phyloP scores from a whole-genome alignment of 1,284 basidiomycete genomes.

The Vanrija sp. region DNA sequence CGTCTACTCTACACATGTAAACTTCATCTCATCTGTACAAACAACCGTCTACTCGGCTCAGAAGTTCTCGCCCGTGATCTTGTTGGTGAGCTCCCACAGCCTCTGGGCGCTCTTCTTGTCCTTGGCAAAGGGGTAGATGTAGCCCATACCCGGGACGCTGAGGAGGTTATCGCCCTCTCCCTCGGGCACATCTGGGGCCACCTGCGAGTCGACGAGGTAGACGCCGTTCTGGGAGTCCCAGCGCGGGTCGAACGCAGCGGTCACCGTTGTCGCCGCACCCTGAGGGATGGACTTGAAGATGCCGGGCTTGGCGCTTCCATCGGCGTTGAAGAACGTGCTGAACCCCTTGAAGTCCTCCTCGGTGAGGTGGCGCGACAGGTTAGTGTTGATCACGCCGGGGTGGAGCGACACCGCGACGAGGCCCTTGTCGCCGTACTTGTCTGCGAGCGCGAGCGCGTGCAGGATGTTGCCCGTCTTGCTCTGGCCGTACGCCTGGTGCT shows the following conservation, averaged over 20 bases:
- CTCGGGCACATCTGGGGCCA: background rate
- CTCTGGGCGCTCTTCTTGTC: background rate
- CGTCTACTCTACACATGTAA: too few relatives aligned
- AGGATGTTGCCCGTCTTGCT: constrained; percentile 19
- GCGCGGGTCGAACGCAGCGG: constrained; percentile 9
- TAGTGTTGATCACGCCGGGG: constrained; percentile 10
- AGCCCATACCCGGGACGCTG: background rate
- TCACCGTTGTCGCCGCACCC: constrained; percentile 10
- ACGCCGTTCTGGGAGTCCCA: constrained; percentile 1
- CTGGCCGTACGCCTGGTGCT: constrained; percentile 15
- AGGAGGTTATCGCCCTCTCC: background rate
- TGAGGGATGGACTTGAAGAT: constrained; percentile 4
- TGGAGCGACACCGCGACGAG: constrained; percentile 12
- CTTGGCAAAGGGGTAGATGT: background rate
- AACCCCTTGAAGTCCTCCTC: constrained; percentile 1
- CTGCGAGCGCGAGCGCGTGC: constrained; percentile 6
- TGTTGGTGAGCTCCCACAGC: constrained; percentile 4
- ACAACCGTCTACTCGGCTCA: background rate
- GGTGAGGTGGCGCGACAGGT: constrained; percentile 2
- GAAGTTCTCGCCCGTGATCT: constrained; percentile 1
- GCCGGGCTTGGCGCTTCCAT: constrained; percentile 1
- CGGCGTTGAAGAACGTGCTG: background rate
- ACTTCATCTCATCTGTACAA: too few relatives aligned
- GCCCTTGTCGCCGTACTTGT: constrained; percentile 10
- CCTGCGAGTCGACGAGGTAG: constrained; percentile 9